Evolutionary conservation across 2,329 filamentous ascomycete genomes (phyloP), one percentile per base, ranked within the genome.

Genomic region (Cercospora canescens): DNA sequence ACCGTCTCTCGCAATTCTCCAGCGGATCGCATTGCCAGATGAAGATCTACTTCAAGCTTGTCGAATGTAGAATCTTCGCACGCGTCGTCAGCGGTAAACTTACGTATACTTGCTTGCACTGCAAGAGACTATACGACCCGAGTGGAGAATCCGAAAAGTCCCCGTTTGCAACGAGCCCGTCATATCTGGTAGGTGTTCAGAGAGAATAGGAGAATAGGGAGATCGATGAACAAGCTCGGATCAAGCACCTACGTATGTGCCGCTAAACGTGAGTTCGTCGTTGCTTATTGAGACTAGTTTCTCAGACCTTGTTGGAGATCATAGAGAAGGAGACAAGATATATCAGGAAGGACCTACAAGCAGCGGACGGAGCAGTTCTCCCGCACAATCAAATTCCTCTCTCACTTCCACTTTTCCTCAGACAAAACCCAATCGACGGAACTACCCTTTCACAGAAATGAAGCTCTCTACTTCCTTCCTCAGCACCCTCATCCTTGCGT

Each of bases 211-310:
- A 52, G 45, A 30, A 52, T 52, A 30, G 24, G 14, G 26, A 28
- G 45, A 6, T 52, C 26, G 1, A 16, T 12, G 24, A 7, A 32
- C n/a, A 56, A 56, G 52, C 52, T 56, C n/a, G 28, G 30, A 35
- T 56, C 52, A 56, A 56, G 30, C 52, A 56, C 12, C 6, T 7
- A 52, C 21, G 45, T 56, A 7, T 14, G 16, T 14, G 52, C 52
- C 16, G 21, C 28, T 18, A 30, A 52, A 6, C 30, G 52, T n/a
- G 21, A 56, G n/a, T 56, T 32, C 28, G 28, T 32, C 52, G 52
- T 56, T 32, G 52, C 52, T 56, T 56, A 16, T 35, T 56, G 52
- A 56, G n/a, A 56, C 52, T 56, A 35, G 52, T 56, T 28, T n/a
- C 7, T 18, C 28, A 21, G 12, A 35, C 32, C 52, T 28, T 14